Percentiles rank a stretch among this genome's conserved stretches.
Conservation (phyloP, 1,284 basidiomycete genomes). For the Ustilago shanxiensis region DNA sequence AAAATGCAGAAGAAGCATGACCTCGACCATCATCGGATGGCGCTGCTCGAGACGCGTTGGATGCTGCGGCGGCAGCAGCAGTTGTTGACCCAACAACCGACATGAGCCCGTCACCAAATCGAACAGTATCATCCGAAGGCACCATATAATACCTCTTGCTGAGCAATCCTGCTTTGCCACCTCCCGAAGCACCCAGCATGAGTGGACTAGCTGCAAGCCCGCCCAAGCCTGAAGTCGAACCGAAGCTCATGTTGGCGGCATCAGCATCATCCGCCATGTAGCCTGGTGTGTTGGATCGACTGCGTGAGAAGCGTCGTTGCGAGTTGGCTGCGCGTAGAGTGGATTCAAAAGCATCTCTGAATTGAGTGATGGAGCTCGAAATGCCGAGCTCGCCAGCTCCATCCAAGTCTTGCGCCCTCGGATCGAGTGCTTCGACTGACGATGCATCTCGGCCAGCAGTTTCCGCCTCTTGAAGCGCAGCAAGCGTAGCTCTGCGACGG, state of each 20-base stretch:
- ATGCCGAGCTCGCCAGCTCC: constrained; percentile 50
- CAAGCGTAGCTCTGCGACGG: constrained; percentile 1
- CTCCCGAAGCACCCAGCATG: constrained; percentile 33
- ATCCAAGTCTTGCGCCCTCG: constrained; percentile 18
- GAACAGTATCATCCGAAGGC: constrained; percentile 80
- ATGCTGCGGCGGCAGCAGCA: background rate
- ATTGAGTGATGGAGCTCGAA: constrained; percentile 51
- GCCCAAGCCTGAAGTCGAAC: constrained; percentile 29
- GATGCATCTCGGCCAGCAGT: constrained; percentile 15
- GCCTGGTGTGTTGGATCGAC: constrained; percentile 27
- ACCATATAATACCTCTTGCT: constrained; percentile 77
- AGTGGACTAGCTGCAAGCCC: constrained; percentile 48
- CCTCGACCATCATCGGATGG: constrained; percentile 19
- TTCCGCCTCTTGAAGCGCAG: constrained; percentile 24
- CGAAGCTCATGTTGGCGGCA: constrained; percentile 14
- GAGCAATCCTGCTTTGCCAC: constrained; percentile 39
- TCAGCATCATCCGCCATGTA: constrained; percentile 15
- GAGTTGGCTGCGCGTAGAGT: constrained; percentile 7
- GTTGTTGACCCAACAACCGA: constrained; percentile 62
- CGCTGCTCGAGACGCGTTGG: constrained; percentile 8
- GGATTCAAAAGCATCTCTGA: constrained; percentile 44
- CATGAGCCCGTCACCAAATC: constrained; percentile 80
- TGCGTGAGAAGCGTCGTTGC: constrained; percentile 26
- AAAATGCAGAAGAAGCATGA: constrained; percentile 4
- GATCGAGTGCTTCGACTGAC: constrained; percentile 10